Conservation (phyloP, 1,284 basidiomycete species). For the Rhizoctonia solani region DNA sequence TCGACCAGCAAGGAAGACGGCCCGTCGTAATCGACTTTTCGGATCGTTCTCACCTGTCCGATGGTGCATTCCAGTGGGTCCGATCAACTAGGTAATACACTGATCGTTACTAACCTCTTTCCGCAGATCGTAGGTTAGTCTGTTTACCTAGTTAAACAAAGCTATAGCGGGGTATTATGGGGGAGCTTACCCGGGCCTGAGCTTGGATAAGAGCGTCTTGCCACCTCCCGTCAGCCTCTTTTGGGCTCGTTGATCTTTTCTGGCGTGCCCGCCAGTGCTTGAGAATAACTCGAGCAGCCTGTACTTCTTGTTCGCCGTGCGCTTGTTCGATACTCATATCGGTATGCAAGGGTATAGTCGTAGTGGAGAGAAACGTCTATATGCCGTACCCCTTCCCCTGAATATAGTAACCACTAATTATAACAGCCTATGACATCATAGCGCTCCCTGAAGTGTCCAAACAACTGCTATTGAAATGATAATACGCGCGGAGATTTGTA, state of each 20-base stretch:
- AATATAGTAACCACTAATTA: neutral
- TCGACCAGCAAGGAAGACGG: conserved; percentile 50
- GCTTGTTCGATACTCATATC: neutral
- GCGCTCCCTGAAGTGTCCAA: conserved; percentile 6
- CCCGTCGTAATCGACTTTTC: conserved; percentile 54
- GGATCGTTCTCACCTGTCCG: conserved; percentile 51
- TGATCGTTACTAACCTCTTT: conserved; percentile 12
- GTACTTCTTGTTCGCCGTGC: neutral
- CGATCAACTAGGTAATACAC: neutral
- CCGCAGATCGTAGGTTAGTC: conserved; percentile 16
- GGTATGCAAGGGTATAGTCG: no score
- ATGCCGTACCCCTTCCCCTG: no score
- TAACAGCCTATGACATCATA: conserved; percentile 15
- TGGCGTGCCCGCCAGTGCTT: conserved; percentile 37
- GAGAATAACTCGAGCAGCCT: conserved; percentile 2
- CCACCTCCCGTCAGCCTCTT: conserved; percentile 52
- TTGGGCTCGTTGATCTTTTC: conserved; percentile 36
- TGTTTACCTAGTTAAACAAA: conserved; percentile 11
- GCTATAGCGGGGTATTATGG: neutral
- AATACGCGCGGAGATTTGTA: conserved; percentile 29
- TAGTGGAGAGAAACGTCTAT: no score
- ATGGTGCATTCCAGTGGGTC: conserved; percentile 36
- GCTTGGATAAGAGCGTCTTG: conserved; percentile 51
- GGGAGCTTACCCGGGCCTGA: conserved; percentile 48
- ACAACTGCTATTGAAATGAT: conserved; percentile 17